Evolutionary conservation across 2,329 filamentous ascomycete species (phyloP), one percentile per base, ranked within the genome.

Genomic region (Cryoendolithus antarcticus): DNA sequence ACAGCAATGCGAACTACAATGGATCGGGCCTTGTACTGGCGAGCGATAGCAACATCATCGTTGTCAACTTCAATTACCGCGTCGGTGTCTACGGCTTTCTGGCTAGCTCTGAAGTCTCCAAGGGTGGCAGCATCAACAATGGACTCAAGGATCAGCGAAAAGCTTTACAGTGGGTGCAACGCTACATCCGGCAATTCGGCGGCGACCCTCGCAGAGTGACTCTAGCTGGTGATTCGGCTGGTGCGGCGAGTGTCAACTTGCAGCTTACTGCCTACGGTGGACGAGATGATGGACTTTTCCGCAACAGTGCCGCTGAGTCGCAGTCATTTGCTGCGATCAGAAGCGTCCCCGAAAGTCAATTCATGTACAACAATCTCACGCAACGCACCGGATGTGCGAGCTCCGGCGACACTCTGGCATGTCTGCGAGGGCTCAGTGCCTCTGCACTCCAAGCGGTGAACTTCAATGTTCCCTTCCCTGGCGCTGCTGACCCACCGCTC

Each of bases 31-130:
- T 86, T 11, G 65, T 79, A 27, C 55, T 66, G 27, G 77, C 75
- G 0, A 71, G 72, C 11, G 65, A 67, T 30, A 62, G 71, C 41
- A 66, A 72, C 34, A 77, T 86, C 19, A 62, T 88, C 0, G 74
- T 85, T 1, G 79, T 86, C 2, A 77, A 69, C 8, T 72, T 85
- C 60, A 86, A 85, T 59, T 86, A 88, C 54, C 76, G 83, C 4
- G 80, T 88, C 7, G 81, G 82, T 0, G 70, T 74, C 0, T 86
- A 77, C 48, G 82, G 83, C 0, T 88, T 86, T 52, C 65, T 88
- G 9, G 72, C 74, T 1, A 66, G 75, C 39, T 62, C 70, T 9
- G 70, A 80, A 48, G 58, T 77, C 1, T 28, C 43, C 3, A 46
- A 60, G 24, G 46, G 59, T 3, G 70, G 73, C 2, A 71, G 69